Evolutionary conservation across 805 yeast genomes (phyloP), one percentile per base, ranked within the genome.

Genomic region (Yarrowia hollandica): DNA sequence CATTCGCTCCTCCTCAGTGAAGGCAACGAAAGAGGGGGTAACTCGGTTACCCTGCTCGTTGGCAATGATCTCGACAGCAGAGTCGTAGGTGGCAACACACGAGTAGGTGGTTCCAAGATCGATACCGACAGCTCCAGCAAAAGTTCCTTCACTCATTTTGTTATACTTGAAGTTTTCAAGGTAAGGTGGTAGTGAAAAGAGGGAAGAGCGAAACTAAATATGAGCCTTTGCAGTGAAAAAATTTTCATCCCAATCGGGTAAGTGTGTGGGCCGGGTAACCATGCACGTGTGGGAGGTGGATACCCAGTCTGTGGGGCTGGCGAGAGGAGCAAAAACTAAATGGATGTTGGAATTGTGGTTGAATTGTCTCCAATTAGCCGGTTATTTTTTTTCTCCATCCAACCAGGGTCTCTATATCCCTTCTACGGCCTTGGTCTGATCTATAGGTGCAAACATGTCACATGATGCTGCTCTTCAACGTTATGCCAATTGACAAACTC

Each of bases 61-160:
- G 70, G 97, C 96, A 72, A 90, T 88, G 75, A 90, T 91, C 77
- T 91, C 97, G 58, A 91, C 97, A 67, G 92, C 95, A 72, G 88
- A 88, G 69, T 90, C 80, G 80, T 90, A 90, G 72, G 90, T 95
- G 68, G 96, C 97, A 64, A 90, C 97, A 84, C 97, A 90, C 56
- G 96, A 90, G 80, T 90, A 90, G 62, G 96, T 90, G 71, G 96
- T 88, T 84, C 96, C 96, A 79, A 88, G 82, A 83, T 91, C 98
- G 85, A 92, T 92, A 86, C 99, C 99, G 76, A 90, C 88, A 79
- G 94, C 94, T 87, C 97, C 97, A 85, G 91, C 94, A 86, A 88
- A 90, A 82, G 90, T 94, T 86, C 96, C 96, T 84, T 90, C 97
- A 52, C 58, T 52, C 58, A 52, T 52, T 52, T 52, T 52, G 31